Percentiles rank a stretch among this genome's conserved stretches.
Evolutionary conservation across 176 grass and related monocot species (phyloP).

Genomic region (Typha latifolia): DNA sequence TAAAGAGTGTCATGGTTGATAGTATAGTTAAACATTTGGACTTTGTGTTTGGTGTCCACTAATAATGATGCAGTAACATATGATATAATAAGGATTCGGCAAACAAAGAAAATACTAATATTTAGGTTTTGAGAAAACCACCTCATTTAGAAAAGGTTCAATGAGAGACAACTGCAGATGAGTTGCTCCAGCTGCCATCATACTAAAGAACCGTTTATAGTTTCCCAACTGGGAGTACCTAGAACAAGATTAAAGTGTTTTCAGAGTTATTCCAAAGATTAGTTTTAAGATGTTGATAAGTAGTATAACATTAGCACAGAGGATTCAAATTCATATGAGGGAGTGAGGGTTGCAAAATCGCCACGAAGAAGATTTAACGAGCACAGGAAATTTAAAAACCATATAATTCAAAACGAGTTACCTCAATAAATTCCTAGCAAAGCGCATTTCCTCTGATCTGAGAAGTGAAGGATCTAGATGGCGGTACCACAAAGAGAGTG

Average conservation of each 20-base stretch:
- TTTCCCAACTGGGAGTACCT: constrained; percentile 72
- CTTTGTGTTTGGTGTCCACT: too few relatives aligned
- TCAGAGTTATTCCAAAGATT: background rate
- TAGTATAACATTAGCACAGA: background rate
- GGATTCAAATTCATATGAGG: background rate
- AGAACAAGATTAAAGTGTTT: constrained; percentile 16
- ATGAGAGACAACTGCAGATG: constrained; percentile 60
- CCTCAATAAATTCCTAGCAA: constrained; percentile 82
- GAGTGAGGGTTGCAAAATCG: background rate
- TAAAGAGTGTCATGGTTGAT: background rate
- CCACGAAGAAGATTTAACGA: background rate
- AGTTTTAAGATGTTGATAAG: background rate
- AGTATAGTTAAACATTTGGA: too few relatives aligned
- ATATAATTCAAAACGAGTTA: constrained; percentile 21
- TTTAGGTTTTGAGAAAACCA: constrained; percentile 9
- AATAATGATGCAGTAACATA: too few relatives aligned
- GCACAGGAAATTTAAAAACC: background rate
- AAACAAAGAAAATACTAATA: background rate
- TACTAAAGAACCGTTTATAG: constrained; percentile 85
- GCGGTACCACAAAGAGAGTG: constrained; percentile 80
- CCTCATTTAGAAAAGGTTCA: constrained; percentile 93
- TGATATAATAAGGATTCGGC: too few relatives aligned
- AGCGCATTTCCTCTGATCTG: constrained; percentile 65
- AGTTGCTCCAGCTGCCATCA: constrained; percentile 52
- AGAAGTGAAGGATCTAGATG: constrained; percentile 43